phyloP scores from a whole-genome alignment of 768 basidiomycete species.

The Galerina marginata region DNA sequence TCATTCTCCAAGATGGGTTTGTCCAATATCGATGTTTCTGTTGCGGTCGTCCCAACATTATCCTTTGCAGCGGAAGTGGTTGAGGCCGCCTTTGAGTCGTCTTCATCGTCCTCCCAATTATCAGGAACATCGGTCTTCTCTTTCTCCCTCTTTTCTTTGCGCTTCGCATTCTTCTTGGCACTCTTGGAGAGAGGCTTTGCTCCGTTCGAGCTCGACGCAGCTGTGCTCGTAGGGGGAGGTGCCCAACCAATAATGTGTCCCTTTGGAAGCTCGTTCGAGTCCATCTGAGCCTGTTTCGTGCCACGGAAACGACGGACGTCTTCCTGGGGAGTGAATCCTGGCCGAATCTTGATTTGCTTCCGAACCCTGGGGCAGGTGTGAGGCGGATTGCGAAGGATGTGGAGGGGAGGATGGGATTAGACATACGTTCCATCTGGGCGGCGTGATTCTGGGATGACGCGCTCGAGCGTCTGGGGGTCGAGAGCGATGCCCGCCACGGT shows the following conservation, averaged over 20 bases:
- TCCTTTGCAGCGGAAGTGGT: conserved; percentile 30
- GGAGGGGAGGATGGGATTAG: neutral
- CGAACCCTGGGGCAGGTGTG: conserved; percentile 61
- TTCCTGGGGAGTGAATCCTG: conserved; percentile 94
- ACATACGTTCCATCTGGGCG: conserved; percentile 88
- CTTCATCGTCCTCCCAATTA: conserved; percentile 80
- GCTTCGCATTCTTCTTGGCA: conserved; percentile 82
- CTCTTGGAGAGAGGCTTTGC: conserved; percentile 73
- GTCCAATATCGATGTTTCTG: conserved; percentile 21
- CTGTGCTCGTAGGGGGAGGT: conserved; percentile 55
- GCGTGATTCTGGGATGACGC: conserved; percentile 85
- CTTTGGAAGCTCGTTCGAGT: conserved; percentile 66
- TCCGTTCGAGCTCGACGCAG: conserved; percentile 34
- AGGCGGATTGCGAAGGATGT: conserved; percentile 7
- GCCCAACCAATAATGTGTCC: conserved; percentile 87
- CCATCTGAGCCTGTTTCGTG: conserved; percentile 75
- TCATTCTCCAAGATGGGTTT: conserved; percentile 10
- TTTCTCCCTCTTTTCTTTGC: conserved; percentile 69
- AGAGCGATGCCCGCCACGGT: conserved; percentile 80
- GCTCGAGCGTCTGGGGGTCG: conserved; percentile 85
- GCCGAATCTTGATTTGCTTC: conserved; percentile 88
- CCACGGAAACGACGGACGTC: conserved; percentile 89
- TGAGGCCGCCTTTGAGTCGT: conserved; percentile 32
- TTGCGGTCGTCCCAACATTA: conserved; percentile 23
- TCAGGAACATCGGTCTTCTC: conserved; percentile 66